Percentiles rank a stretch among this genome's conserved stretches.
phyloP scores from a whole-genome alignment of 2,329 filamentous ascomycete species.

The Nectriaceae sp. region DNA sequence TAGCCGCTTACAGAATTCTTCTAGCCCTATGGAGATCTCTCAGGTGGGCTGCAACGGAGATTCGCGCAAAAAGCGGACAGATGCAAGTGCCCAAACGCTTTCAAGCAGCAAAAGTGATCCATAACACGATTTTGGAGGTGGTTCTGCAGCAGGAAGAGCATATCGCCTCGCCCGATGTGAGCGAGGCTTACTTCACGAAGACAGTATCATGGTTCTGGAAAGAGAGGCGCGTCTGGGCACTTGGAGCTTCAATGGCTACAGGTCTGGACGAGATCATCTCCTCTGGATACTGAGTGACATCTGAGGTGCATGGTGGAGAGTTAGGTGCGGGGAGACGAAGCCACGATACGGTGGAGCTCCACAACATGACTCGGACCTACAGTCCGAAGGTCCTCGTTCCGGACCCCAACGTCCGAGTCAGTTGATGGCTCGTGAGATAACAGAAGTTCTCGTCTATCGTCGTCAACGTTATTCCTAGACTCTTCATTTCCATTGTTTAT shows the following conservation, averaged over 20 bases:
- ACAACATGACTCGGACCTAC: too few species aligned
- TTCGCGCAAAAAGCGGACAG: conserved; percentile 7
- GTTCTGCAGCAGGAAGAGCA: not conserved
- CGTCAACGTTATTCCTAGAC: too few species aligned
- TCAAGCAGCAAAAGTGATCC: not conserved
- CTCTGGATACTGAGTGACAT: not conserved
- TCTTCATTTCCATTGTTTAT: too few species aligned
- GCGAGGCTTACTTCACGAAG: not conserved
- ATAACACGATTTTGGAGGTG: not conserved
- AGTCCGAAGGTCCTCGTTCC: too few species aligned
- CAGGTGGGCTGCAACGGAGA: conserved; percentile 27
- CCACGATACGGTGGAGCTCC: too few species aligned
- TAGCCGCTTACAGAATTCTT: conserved; percentile 30
- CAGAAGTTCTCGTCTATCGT: too few species aligned
- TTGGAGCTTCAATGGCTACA: not conserved
- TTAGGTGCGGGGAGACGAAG: too few species aligned
- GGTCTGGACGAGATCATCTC: not conserved
- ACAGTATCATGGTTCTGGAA: not conserved
- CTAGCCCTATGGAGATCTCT: conserved; percentile 33
- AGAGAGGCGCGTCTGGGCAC: not conserved
- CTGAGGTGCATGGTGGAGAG: too few species aligned
- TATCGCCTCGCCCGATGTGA: not conserved
- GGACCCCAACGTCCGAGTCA: too few species aligned
- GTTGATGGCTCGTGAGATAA: too few species aligned
- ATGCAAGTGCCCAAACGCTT: not conserved